Evolutionary conservation across 305 asterid species (phyloP).

Genomic region (Ajuga reptans): DNA sequence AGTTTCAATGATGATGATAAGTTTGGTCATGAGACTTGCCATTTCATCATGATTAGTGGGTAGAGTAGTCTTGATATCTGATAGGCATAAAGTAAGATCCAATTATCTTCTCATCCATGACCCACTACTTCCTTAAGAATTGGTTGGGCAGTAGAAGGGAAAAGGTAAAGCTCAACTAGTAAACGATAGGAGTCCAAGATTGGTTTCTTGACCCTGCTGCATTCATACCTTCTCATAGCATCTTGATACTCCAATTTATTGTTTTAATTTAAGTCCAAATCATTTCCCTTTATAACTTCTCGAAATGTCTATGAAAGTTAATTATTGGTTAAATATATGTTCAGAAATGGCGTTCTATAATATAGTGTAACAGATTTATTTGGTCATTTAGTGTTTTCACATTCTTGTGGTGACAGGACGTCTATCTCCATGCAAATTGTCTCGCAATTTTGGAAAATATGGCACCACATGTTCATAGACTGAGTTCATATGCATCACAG

Average conservation of each 20-base stretch:
- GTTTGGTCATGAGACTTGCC: no score
- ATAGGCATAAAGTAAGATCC: background rate
- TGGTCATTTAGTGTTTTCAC: constrained; percentile 20
- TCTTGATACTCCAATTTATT: no score
- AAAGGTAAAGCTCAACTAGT: background rate
- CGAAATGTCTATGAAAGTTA: background rate
- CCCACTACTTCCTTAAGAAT: background rate
- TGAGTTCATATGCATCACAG: constrained; percentile 92
- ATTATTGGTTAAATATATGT: background rate
- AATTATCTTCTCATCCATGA: background rate
- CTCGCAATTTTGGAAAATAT: constrained; percentile 94
- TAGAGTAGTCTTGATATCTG: background rate
- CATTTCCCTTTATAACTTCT: background rate
- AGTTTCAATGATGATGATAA: no score
- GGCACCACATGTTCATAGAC: constrained; percentile 93
- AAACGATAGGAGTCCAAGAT: background rate
- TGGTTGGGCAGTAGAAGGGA: background rate
- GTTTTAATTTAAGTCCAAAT: no score
- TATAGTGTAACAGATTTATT: background rate
- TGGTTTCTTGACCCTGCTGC: background rate
- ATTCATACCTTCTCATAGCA: no score
- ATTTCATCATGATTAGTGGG: background rate
- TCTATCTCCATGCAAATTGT: constrained; percentile 91
- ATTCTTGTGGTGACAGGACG: constrained; percentile 55
- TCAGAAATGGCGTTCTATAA: background rate